Evolutionary conservation across 495 filamentous ascomycete genomes (phyloP).

Genomic region (Umbilicaria muhlenbergii): DNA sequence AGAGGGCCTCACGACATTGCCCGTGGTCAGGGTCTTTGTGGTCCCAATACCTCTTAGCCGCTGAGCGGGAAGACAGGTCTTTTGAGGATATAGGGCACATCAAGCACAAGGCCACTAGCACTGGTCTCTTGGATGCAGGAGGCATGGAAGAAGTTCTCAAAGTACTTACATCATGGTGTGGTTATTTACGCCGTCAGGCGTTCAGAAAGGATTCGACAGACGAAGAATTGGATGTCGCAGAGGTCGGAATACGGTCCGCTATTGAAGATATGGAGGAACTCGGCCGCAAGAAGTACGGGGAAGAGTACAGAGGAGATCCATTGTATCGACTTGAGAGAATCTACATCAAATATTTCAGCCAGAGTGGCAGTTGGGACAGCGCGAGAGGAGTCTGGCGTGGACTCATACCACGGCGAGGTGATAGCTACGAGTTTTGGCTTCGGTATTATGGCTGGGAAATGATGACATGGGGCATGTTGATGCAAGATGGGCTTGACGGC

Average conservation of each 20-base stretch:
- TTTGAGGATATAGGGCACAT: slow-evolving; percentile 74
- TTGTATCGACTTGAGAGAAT: slow-evolving; percentile 78
- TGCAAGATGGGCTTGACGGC: slow-evolving; percentile 23
- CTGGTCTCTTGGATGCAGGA: slow-evolving; percentile 52
- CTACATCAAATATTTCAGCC: slow-evolving; percentile 75
- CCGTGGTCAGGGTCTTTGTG: slow-evolving; percentile 86
- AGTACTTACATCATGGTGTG: slow-evolving; percentile 85
- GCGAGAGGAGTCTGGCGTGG: slow-evolving; percentile 62
- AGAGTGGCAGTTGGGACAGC: slow-evolving; percentile 49
- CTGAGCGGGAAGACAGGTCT: slow-evolving; percentile 55
- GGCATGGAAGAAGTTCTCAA: slow-evolving; percentile 78
- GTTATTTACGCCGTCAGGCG: slow-evolving; percentile 70
- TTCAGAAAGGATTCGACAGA: slow-evolving; percentile 64
- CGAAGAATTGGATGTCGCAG: slow-evolving; percentile 79
- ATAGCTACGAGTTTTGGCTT: slow-evolving; percentile 86
- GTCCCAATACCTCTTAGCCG: slow-evolving; percentile 72
- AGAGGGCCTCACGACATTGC: slow-evolving; percentile 71
- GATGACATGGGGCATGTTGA: slow-evolving; percentile 45
- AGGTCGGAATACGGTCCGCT: slow-evolving; percentile 73
- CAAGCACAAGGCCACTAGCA: slow-evolving; percentile 82
- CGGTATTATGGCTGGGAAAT: slow-evolving; percentile 86
- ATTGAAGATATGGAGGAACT: slow-evolving; percentile 68
- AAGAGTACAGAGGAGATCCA: slow-evolving; percentile 67
- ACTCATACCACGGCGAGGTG: slow-evolving; percentile 47
- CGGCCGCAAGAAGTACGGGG: slow-evolving; percentile 60